A percentile compares a stretch with the other conserved stretches of the same genome.
These are phyloP conservation scores for Coemansia sp. DNA, from an alignment of 371 early-diverging fungal species.

Conservation along the genomic window DNA sequence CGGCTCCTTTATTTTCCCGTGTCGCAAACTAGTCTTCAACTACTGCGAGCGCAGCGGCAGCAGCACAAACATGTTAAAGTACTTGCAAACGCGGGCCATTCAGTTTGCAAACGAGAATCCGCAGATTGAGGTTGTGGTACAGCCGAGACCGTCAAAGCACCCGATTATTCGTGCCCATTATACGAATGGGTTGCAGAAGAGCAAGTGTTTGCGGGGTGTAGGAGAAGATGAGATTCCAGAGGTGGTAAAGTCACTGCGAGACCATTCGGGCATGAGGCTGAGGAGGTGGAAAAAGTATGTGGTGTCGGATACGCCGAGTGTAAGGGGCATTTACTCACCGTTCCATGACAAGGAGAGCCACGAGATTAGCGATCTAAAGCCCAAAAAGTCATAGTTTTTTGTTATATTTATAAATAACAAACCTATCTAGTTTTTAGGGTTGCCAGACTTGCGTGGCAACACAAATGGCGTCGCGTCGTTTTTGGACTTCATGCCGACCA, in stretches of 20 bases:
- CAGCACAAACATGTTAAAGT: slow-evolving; percentile 79
- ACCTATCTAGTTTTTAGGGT: background rate
- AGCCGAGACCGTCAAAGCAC: slow-evolving; percentile 74
- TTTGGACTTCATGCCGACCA: slow-evolving; percentile 11
- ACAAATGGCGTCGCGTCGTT: slow-evolving; percentile 12
- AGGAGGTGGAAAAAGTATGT: slow-evolving; percentile 71
- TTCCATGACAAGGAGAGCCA: slow-evolving; percentile 63
- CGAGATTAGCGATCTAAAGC: slow-evolving; percentile 38
- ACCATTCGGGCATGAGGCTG: slow-evolving; percentile 67
- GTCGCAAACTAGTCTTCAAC: slow-evolving; percentile 77
- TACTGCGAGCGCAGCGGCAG: slow-evolving; percentile 86
- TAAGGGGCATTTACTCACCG: slow-evolving; percentile 88
- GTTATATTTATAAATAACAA: background rate
- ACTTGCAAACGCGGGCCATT: slow-evolving; percentile 63
- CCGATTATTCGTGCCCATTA: slow-evolving; percentile 76
- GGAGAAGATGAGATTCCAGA: slow-evolving; percentile 61
- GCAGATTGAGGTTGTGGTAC: slow-evolving; percentile 77
- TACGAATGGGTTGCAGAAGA: slow-evolving; percentile 71
- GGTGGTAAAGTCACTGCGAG: slow-evolving; percentile 64
- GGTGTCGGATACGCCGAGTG: slow-evolving; percentile 74
- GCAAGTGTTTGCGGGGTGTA: slow-evolving; percentile 69
- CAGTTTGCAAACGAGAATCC: slow-evolving; percentile 74
- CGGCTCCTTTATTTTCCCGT: slow-evolving; percentile 77
- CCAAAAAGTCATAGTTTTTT: background rate
- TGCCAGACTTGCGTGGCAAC: slow-evolving; percentile 15